A percentile compares a stretch with the other conserved stretches of the same genome.
Conservation (phyloP, 1,284 basidiomycete genomes). For the Leccinum subrobustum region DNA sequence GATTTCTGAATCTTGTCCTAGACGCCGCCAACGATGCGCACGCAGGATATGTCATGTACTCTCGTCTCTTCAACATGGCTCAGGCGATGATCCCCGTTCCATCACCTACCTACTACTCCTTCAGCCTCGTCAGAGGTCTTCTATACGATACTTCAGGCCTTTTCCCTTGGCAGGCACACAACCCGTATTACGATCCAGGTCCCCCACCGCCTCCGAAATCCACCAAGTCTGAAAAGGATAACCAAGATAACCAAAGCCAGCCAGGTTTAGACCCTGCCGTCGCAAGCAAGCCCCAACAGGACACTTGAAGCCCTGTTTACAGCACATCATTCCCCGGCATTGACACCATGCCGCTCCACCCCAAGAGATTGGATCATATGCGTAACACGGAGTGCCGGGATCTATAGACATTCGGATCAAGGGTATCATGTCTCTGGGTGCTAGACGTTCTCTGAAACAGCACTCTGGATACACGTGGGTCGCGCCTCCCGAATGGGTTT, state of each 20-base stretch:
- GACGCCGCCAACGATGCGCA: constrained; percentile 75
- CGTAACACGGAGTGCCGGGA: neutral
- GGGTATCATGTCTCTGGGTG: neutral
- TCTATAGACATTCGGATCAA: neutral
- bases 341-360: neutral
- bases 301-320: neutral
- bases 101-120: constrained; percentile 50
- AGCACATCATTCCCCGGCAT: neutral
- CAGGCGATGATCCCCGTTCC: constrained; percentile 40
- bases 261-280: neutral
- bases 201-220: constrained; percentile 49
- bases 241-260: constrained; percentile 1
- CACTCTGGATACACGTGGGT: constrained; percentile 4
- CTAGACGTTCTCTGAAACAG: neutral
- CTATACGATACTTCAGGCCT: constrained; percentile 39
- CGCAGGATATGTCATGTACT: constrained; percentile 53
- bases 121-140: constrained; percentile 48
- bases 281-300: neutral
- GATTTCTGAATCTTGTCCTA: constrained; percentile 28
- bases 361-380: neutral
- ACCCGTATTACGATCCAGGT: constrained; percentile 70
- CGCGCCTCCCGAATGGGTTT: neutral
- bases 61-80: constrained; percentile 42
- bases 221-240: constrained; percentile 25
- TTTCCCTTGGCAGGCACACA: constrained; percentile 50